Evolutionary conservation across 2,329 filamentous ascomycete species (phyloP).

Genomic region (Verticillium zaregamsianum): DNA sequence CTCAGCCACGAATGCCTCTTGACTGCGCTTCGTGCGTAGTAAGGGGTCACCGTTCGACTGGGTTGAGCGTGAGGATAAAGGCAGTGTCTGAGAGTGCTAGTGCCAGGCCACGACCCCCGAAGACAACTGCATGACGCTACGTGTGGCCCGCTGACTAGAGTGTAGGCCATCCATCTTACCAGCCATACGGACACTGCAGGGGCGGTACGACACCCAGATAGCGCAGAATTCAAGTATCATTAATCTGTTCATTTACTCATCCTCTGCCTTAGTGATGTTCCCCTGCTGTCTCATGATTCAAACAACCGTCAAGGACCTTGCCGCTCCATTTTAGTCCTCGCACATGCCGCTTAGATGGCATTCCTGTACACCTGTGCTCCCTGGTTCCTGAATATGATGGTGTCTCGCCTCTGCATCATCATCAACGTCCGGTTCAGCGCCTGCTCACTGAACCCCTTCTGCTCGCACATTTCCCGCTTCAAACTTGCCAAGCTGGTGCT

Average conservation of each 20-base stretch:
- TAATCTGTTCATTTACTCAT: constrained; percentile 4
- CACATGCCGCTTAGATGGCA: constrained; percentile 47
- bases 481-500: constrained; percentile 85
- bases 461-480: constrained; percentile 85
- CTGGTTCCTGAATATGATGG: constrained; percentile 75
- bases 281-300: not conserved
- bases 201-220: not conserved
- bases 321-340: not conserved
- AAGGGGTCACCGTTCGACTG: constrained; percentile 3
- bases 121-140: not conserved
- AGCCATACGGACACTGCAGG: not conserved
- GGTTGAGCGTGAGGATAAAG: constrained; percentile 14
- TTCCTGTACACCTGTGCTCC: constrained; percentile 72
- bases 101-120: not conserved
- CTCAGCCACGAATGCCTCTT: constrained; percentile 11
- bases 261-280: not conserved
- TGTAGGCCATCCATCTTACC: not conserved
- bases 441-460: constrained; percentile 84
- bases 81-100: constrained; percentile 10
- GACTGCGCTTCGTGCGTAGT: not conserved
- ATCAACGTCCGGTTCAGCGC: constrained; percentile 79
- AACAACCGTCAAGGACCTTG: not conserved
- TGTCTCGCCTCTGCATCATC: constrained; percentile 83
- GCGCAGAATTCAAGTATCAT: constrained; percentile 1
- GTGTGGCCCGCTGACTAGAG: constrained; percentile 4